These are phyloP conservation scores for Trichoderma sp. DNA, from an alignment of 2,329 filamentous ascomycete genomes.

Conservation along the genomic window DNA sequence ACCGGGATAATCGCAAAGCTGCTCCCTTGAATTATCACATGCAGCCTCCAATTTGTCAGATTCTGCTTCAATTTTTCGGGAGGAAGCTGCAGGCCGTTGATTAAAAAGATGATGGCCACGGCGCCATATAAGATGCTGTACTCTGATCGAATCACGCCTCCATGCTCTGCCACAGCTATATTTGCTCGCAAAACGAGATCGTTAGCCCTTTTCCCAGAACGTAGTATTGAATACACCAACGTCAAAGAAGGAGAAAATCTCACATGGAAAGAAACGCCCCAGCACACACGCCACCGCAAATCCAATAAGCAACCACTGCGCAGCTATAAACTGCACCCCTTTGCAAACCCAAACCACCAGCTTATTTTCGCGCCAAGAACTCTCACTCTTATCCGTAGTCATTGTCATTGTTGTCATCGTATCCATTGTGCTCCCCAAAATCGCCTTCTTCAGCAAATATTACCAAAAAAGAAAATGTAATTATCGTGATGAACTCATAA, in stretches of 20 bases:
- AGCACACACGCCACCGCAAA: slow-evolving; percentile 59
- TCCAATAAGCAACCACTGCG: slow-evolving; percentile 68
- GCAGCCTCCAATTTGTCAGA: slow-evolving; percentile 68
- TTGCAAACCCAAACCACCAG: background rate
- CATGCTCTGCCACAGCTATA: slow-evolving; percentile 48
- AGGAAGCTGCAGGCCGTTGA: slow-evolving; percentile 71
- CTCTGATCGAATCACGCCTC: slow-evolving; percentile 56
- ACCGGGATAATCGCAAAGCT: slow-evolving; percentile 69
- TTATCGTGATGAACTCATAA: background rate
- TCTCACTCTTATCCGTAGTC: background rate
- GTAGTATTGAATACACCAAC: background rate
- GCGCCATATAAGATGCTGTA: slow-evolving; percentile 69
- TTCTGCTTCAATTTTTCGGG: slow-evolving; percentile 64
- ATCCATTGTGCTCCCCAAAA: slow-evolving; percentile 5
- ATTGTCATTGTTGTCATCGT: background rate
- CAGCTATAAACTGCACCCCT: slow-evolving; percentile 45
- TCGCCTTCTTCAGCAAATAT: background rate
- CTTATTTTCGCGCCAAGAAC: slow-evolving; percentile 2
- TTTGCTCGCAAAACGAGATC: background rate
- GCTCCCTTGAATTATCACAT: slow-evolving; percentile 67
- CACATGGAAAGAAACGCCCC: slow-evolving; percentile 50
- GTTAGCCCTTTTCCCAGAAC: background rate
- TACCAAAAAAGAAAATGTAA: background rate
- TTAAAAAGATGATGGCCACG: slow-evolving; percentile 70
- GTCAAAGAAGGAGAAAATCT: slow-evolving; percentile 31